Percentiles rank a stretch among this genome's conserved stretches.
phyloP scores from a whole-genome alignment of 345 rosid species.

The Cardamine resedifolia region DNA sequence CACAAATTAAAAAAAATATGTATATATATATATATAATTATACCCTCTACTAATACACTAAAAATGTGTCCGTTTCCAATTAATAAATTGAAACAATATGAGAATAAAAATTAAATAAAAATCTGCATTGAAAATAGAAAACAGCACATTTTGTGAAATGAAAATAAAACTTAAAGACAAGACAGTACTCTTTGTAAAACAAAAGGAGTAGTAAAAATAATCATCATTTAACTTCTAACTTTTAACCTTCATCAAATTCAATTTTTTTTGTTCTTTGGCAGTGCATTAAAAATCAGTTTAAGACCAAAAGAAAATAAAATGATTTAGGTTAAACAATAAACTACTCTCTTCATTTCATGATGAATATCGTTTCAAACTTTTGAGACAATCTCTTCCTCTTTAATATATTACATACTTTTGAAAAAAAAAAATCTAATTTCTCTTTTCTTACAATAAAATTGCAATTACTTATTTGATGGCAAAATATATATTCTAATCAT shows the following conservation, averaged over 20 bases:
- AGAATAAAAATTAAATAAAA: no score
- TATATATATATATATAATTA: no score
- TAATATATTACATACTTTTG: neutral
- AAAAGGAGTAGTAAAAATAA: neutral
- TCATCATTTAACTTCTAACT: neutral
- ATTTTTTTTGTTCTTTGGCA: neutral
- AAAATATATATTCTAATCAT: neutral
- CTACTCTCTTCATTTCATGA: neutral
- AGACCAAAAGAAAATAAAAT: neutral
- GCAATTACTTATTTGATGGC: neutral
- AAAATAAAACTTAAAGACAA: no score
- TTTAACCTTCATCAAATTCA: neutral
- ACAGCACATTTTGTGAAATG: no score
- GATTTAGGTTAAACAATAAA: neutral
- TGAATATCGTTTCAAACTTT: neutral
- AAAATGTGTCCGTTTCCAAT: no score
- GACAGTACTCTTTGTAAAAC: no score
- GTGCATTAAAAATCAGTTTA: neutral
- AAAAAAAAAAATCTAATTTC: neutral
- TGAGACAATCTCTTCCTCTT: neutral
- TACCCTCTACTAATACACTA: no score
- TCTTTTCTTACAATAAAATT: neutral
- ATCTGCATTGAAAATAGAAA: no score
- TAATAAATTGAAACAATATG: no score
- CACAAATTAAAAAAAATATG: no score